These are phyloP conservation scores for Dryas integrifolia DNA, from an alignment of 331 rosid genomes.

Conservation along the genomic window DNA sequence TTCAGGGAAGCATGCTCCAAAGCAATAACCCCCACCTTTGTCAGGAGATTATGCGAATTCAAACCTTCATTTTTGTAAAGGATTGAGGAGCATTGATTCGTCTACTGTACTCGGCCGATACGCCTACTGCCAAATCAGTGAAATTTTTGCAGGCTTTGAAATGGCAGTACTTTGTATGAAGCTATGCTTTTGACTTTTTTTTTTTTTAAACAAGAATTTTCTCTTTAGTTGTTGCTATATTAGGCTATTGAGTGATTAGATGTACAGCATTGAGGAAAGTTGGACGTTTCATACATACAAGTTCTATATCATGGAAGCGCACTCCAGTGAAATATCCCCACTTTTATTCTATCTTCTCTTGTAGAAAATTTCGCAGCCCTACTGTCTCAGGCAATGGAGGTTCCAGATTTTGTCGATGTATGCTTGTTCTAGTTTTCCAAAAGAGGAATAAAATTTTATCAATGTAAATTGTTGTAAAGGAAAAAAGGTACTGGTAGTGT, in stretches of 20 bases:
- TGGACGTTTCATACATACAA: background rate
- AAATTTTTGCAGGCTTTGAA: constrained; percentile 9
- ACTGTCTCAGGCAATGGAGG: background rate
- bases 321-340: background rate
- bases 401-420: constrained; percentile 5
- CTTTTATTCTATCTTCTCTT: constrained; percentile 6
- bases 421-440: constrained; percentile 14
- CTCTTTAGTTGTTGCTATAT: constrained; percentile 4
- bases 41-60: background rate
- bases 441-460: background rate
- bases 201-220: background rate
- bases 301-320: background rate
- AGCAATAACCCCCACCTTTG: constrained; percentile 1
- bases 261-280: constrained; percentile 7
- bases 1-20: constrained; percentile 21
- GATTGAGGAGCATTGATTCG: background rate
- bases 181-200: background rate
- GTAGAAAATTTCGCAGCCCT: background rate
- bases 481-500: background rate
- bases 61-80: background rate
- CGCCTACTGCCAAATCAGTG: constrained; percentile 10
- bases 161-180: constrained; percentile 8
- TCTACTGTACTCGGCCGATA: constrained; percentile 5
- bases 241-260: constrained; percentile 6
- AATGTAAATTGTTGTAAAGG: constrained; percentile 18